Conservation (phyloP, 164 flowering plant genomes). For the Chimonanthus praecox region DNA sequence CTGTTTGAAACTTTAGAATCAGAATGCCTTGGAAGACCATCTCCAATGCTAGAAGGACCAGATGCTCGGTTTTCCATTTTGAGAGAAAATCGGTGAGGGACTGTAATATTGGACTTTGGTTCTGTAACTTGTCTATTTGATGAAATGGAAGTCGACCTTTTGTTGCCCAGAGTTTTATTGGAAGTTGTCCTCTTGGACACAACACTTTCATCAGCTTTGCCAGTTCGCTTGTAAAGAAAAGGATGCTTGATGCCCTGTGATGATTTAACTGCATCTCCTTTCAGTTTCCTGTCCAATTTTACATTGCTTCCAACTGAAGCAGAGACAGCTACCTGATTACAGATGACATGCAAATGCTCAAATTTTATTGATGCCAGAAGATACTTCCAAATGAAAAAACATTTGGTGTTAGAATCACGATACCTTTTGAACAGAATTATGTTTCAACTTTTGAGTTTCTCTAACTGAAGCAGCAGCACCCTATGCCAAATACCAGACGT, state of each 20-base stretch:
- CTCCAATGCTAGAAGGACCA: neutral
- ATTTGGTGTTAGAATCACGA: too few relatives aligned
- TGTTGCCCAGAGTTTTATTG: constrained; percentile 2
- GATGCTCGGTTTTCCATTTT: neutral
- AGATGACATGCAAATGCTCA: neutral
- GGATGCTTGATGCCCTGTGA: constrained; percentile 4
- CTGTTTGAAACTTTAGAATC: constrained; percentile 1
- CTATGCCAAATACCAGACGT: neutral
- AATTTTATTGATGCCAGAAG: neutral
- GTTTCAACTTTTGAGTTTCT: too few relatives aligned
- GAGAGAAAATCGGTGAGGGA: neutral
- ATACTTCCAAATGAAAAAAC: neutral
- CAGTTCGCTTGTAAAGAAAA: neutral
- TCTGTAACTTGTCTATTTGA: constrained; percentile 1
- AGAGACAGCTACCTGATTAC: constrained; percentile 5
- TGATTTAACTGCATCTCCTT: constrained; percentile 6
- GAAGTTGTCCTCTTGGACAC: constrained; percentile 4
- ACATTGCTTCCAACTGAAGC: constrained; percentile 6
- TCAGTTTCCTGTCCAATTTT: constrained; percentile 7
- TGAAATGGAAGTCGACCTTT: constrained; percentile 3
- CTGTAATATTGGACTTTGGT: neutral
- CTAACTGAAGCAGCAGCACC: neutral
- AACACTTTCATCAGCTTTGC: constrained; percentile 9
- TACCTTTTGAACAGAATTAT: neutral
- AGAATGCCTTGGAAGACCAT: neutral